A percentile compares a stretch with the other conserved stretches of the same genome.
phyloP scores from a whole-genome alignment of 2,329 filamentous ascomycete genomes.

The Leptodontidium sp. region DNA sequence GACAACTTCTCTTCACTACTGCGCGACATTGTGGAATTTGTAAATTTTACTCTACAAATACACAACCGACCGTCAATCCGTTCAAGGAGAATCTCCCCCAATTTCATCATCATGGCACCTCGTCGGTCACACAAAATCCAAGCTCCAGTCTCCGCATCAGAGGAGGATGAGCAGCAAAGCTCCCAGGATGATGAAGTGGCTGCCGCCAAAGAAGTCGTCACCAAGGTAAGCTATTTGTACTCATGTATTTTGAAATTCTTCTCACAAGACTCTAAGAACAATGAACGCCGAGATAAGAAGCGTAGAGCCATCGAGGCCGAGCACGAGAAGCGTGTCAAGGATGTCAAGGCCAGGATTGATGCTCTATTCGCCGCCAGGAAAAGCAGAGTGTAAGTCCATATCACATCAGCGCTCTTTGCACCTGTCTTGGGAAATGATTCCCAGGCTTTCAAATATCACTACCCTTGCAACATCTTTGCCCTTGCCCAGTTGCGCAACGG shows the following conservation, averaged over 20 bases:
- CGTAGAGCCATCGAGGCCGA: constrained; percentile 41
- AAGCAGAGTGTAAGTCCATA: constrained; percentile 39
- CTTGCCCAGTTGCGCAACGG: not conserved
- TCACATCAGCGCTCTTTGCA: not conserved
- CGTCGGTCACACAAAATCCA: constrained; percentile 28
- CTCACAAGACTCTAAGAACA: constrained; percentile 32
- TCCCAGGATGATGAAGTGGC: constrained; percentile 31
- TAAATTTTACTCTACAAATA: not conserved
- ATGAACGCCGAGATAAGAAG: constrained; percentile 41
- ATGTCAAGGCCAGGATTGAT: constrained; percentile 38
- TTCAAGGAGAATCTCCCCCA: not conserved
- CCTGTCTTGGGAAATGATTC: not conserved
- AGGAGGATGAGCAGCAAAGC: constrained; percentile 32
- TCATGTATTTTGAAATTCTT: not conserved
- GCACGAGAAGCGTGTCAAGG: constrained; percentile 39
- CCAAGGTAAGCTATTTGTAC: constrained; percentile 24
- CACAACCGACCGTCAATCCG: not conserved
- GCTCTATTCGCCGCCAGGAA: constrained; percentile 37
- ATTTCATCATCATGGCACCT: constrained; percentile 32
- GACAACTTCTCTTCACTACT: not conserved
- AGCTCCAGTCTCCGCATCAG: constrained; percentile 19
- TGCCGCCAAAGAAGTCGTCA: constrained; percentile 33
- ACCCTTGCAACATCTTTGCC: too few species aligned
- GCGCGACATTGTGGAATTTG: too few species aligned
- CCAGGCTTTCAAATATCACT: too few species aligned